Evolutionary conservation across 2,329 filamentous ascomycete genomes (phyloP).

Genomic region (Myriosclerotinia curreyana): DNA sequence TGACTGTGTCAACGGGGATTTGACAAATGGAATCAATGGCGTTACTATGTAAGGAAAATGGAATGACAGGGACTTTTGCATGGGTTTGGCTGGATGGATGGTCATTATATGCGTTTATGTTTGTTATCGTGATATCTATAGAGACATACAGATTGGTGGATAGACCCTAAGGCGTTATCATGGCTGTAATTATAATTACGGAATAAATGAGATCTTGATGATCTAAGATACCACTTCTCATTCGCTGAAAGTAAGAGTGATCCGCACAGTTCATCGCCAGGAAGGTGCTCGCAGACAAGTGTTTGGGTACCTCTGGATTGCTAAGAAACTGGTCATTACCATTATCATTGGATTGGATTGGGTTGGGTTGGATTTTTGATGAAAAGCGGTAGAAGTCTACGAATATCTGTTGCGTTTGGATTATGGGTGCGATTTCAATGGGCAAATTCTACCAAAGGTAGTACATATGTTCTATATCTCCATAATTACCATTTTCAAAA

Average conservation of each 20-base stretch:
- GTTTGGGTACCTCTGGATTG: neutral
- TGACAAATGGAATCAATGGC: slow-evolving; percentile 18
- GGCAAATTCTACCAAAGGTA: too few relatives aligned
- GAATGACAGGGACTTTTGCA: slow-evolving; percentile 1
- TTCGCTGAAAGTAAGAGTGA: neutral
- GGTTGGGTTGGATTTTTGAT: neutral
- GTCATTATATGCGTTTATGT: neutral
- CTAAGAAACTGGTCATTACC: neutral
- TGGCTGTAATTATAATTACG: slow-evolving; percentile 13
- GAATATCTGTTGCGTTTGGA: neutral
- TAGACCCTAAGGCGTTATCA: slow-evolving; percentile 15
- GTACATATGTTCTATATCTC: too few relatives aligned
- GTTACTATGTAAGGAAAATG: slow-evolving; percentile 20
- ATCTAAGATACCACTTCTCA: neutral
- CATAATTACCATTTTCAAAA: too few relatives aligned
- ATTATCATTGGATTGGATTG: too few relatives aligned
- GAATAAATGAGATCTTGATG: slow-evolving; percentile 1
- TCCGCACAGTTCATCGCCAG: neutral
- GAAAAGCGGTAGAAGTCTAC: neutral
- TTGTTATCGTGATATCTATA: slow-evolving; percentile 5
- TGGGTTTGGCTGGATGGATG: slow-evolving; percentile 14
- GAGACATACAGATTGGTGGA: neutral
- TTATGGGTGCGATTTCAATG: too few relatives aligned
- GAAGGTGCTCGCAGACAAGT: slow-evolving; percentile 2
- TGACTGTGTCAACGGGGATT: slow-evolving; percentile 15